Base-by-base conservation (phyloP, 257 asterid genomes). In the Craterostigma plantagineum region DNA sequence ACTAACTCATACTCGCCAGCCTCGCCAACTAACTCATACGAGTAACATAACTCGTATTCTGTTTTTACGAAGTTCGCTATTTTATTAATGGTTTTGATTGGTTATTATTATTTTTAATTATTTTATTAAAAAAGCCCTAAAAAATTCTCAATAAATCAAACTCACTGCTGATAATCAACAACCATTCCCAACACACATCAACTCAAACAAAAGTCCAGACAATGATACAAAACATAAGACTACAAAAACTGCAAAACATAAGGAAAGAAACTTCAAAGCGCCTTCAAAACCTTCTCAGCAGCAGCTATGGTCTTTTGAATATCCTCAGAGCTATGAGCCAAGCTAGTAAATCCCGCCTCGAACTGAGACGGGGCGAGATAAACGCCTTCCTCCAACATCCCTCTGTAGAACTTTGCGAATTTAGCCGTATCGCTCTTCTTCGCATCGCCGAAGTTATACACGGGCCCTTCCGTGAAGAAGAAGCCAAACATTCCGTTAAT, bases 321-420 rank as follows among this genome's bases (percentile, higher is more conserved):
- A 43, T 90, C 99, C 71, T 71, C 84, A 3, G 59, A 8, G 17
- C 91, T 70, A 46, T 90, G 99, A 9, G 95, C 74, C 55, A 90
- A 69, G 73, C 99, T 64, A 0, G 91, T 90, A 53, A 90, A 90
- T 27, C 99, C 99, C 38, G 95, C 99, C 71, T 90, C 99, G 41
- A 90, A 90, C 50, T 90, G 95, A 8, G 99, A 90, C 10, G 99
- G 99, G 0, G 99, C 99, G 0, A 90, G 64, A 50, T 90, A 90
- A 16, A 90, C 84, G 1, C 99, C 99, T 69, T 83, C 94, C 68
- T 84, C 93, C 50, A 90, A 65, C 99, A 90, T 83, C 30, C 87
- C 94, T 49, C 84, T 45, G 38, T 63, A 65, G 48, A 90, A 90
- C 62, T 67, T 79, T 0, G 63, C 95, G 10, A 90, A 90, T 50